Evolutionary conservation across 2,329 filamentous ascomycete genomes (phyloP), one percentile per base, ranked within the genome.

Genomic region (Cytospora piceicola): DNA sequence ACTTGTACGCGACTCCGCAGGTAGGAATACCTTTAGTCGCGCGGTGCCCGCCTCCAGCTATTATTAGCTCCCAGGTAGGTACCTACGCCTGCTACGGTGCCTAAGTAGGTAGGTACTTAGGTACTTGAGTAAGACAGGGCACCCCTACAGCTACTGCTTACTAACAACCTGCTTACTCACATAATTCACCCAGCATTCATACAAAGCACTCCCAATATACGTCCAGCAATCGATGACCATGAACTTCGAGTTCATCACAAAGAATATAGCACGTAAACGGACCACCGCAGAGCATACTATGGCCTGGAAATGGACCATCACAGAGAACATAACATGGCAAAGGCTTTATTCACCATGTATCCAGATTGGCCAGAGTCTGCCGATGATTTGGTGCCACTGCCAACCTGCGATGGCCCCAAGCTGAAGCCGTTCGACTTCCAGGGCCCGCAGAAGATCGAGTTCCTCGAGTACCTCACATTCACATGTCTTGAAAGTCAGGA

Each of bases 371-470:
- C 69, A 14, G 32, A 61, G 36, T 70, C 69, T 29, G 58, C 20
- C 32, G 60, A 65, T 12, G 71, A 72, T 52, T 49, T 70, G 55
- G 68, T 69, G 46, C 70, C 71, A 8, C 67, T 72, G 39, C 71
- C 69, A 14, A 53, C 27, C 3, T 72, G 68, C 63, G 55, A 67
- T 55, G 70, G 72, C 5, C 70, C 71, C 14, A 72, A 72, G 57
- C 66, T 72, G 36, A 64, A 68, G 65, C 64, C 70, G 5, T 72
- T 73, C 59, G 54, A 65, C 56, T 71, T 72, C 60, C 63, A 70
- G 6, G 69, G 72, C 9, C 62, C 68, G 29, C 70, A 72, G 58
- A 67, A 67, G 52, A 72, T 74, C 12, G 67, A 72, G 22, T 54
- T 72, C 46, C 51, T 72, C 27, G 61, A 70, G 14, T 51, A 69